Conservation (phyloP, 2,329 filamentous ascomycete species). For the Pestalotiopsis sp. region DNA sequence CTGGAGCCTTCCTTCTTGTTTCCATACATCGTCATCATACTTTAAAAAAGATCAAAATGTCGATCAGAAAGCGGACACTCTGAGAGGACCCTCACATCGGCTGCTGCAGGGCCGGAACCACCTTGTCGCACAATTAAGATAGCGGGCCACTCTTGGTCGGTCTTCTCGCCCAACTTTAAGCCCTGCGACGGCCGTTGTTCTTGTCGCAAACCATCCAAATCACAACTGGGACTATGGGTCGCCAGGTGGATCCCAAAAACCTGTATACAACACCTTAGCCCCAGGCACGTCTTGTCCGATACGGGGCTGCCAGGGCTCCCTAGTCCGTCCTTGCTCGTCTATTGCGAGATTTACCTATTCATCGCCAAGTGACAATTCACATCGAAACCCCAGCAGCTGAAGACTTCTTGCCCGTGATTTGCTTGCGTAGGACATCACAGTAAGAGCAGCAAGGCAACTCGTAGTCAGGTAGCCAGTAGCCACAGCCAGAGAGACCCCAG, state of each 20-base stretch:
- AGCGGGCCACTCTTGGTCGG: not conserved
- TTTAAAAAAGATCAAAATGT: not conserved
- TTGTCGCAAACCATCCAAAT: not conserved
- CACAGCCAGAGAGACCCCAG: not conserved
- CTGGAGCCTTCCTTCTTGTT: not conserved
- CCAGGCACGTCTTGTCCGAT: not conserved
- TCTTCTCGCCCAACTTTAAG: not conserved
- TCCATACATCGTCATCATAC: not conserved
- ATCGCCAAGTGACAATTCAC: not conserved
- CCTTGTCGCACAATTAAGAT: not conserved
- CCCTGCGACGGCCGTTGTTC: not conserved
- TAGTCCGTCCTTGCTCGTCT: constrained; percentile 9
- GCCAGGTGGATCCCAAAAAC: not conserved
- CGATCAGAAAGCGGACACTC: not conserved
- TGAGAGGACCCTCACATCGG: not conserved
- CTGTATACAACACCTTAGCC: not conserved
- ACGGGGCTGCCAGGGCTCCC: constrained; percentile 13
- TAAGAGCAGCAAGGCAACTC: not conserved
- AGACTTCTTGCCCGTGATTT: too few species aligned
- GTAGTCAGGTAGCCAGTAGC: not conserved
- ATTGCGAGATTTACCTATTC: not conserved
- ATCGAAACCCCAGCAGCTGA: not conserved
- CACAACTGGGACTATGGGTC: not conserved
- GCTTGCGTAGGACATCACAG: too few species aligned
- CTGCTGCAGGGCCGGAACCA: not conserved